Evolutionary conservation across 148 eudicot genomes (phyloP), one percentile per base, ranked within the genome.

Genomic region (Diospyros lotus): DNA sequence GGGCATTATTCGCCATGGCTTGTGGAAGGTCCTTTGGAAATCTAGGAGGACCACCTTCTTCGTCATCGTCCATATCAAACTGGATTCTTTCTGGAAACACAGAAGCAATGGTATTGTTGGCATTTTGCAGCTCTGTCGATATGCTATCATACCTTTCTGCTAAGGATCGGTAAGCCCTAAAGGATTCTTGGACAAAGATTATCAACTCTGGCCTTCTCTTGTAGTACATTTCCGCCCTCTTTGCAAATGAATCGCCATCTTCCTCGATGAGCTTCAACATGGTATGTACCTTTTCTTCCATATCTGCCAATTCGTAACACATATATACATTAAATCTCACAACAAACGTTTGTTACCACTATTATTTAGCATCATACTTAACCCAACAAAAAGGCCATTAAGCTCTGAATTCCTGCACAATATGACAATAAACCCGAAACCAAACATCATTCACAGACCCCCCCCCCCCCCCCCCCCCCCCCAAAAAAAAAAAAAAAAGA

Each of bases 161-260:
- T 54, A 95, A 87, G 10, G 93, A 80, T 61, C 88, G 79, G 66
- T 84, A 93, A 69, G 89, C 90, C 5, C 94, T 78, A 66, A 72
- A 92, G 42, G 96, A 79, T 79, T 95, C 99, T 65, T 92, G 89
- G 0, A 95, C 97, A 66, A 86, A 89, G 83, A 39, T 78, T 75
- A 91, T 84, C 66, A 95, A 77, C 72, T 92, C 97, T 6, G 99
- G 99, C 72, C 99, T 77, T 64, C 82, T 85, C 75, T 92, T 88
- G 83, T 91, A 94, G 86, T 94, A 94, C 98, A 94, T 94, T 80
- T 94, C 98, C 11, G 98, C 98, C 82, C 95, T 87, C 73, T 86
- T 88, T 38, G 97, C 97, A 66, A 95, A 95, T 38, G 94, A 90
- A 66, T 95, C 99, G 45, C 99, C 99, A 72, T 92, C 97, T 65